These are phyloP conservation scores for Phanerodontia chrysosporium DNA, from an alignment of 768 basidiomycete species.

Conservation along the genomic window DNA sequence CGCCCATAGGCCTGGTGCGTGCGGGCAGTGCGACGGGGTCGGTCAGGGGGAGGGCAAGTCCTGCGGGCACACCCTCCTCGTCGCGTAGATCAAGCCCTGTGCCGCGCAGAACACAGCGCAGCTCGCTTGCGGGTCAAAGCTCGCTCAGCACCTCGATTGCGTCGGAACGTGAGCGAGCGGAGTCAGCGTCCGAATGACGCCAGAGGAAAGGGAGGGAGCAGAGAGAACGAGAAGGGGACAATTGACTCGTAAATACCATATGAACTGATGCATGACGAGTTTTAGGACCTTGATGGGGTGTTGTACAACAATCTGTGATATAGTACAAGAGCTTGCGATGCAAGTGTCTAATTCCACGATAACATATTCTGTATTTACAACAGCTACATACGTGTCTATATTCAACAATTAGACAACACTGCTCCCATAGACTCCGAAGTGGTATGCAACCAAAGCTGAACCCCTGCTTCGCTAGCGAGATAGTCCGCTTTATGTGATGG, in stretches of 20 bases:
- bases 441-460: background rate
- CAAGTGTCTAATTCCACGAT: background rate
- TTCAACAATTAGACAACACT: background rate
- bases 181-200: background rate
- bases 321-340: slow-evolving; percentile 3
- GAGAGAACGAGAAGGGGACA: background rate
- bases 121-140: background rate
- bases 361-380: background rate
- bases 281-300: background rate
- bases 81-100: slow-evolving; percentile 23
- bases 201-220: background rate
- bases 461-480: background rate
- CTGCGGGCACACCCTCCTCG: slow-evolving; percentile 17
- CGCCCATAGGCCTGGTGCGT: slow-evolving; percentile 9
- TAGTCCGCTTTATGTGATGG: slow-evolving; percentile 14
- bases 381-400: background rate
- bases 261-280: background rate
- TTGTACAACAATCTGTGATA: slow-evolving; percentile 6
- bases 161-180: background rate
- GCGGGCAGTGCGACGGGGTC: slow-evolving; percentile 10
- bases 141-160: background rate
- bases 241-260: background rate
- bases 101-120: slow-evolving; percentile 9
- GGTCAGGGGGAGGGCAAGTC: slow-evolving; percentile 10
- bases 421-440: background rate